Percentiles rank a stretch among this genome's conserved stretches.
Evolutionary conservation across 768 basidiomycete species (phyloP).

Genomic region (Paxillus involutus): DNA sequence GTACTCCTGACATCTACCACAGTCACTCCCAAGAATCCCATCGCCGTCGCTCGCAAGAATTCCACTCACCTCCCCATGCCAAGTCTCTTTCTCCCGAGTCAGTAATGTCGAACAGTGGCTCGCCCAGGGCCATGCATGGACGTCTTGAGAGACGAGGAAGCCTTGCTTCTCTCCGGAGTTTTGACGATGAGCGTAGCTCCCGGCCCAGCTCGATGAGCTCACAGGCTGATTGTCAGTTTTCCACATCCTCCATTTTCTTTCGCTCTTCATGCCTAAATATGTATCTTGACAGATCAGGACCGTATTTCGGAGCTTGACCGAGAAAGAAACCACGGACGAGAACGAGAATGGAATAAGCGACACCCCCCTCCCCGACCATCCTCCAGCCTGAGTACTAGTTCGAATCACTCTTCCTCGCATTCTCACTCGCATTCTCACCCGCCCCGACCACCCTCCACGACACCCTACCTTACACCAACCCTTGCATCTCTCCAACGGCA

Average conservation of each 20-base stretch:
- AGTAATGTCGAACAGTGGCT: conserved; percentile 4
- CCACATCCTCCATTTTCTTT: background rate
- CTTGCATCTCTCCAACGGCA: conserved; percentile 32
- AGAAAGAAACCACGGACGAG: conserved; percentile 48
- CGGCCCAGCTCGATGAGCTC: conserved; percentile 47
- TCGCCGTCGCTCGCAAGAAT: conserved; percentile 29
- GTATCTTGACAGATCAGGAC: conserved; percentile 42
- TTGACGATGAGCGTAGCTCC: conserved; percentile 42
- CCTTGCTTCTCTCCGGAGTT: conserved; percentile 40
- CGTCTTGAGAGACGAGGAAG: conserved; percentile 34
- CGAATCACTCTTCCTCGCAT: conserved; percentile 32
- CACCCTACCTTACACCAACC: conserved; percentile 35
- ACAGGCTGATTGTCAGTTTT: conserved; percentile 50
- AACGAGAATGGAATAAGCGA: conserved; percentile 57
- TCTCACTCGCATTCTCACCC: conserved; percentile 37
- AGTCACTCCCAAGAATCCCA: conserved; percentile 26
- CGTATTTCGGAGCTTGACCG: conserved; percentile 39
- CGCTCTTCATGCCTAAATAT: background rate
- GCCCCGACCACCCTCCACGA: conserved; percentile 40
- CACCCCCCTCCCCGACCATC: conserved; percentile 40
- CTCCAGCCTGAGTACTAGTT: conserved; percentile 42
- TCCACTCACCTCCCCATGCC: conserved; percentile 24
- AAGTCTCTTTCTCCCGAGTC: conserved; percentile 20
- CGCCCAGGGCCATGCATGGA: conserved; percentile 7
- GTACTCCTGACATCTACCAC: conserved; percentile 24